These are phyloP conservation scores for Gautieria morchelliformis DNA, from an alignment of 768 basidiomycete genomes.

Conservation along the genomic window DNA sequence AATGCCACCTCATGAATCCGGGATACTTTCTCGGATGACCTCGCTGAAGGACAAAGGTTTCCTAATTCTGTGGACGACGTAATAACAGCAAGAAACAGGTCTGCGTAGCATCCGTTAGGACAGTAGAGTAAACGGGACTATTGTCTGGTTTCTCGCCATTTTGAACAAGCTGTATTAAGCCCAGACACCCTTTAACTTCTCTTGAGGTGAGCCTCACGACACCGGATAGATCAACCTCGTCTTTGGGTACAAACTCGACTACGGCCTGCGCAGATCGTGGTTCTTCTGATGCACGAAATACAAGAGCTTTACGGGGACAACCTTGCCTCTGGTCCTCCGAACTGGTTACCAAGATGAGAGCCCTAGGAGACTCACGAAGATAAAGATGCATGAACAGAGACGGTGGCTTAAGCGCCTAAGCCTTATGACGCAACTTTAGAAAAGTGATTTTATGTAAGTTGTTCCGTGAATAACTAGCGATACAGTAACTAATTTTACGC, in stretches of 20 bases:
- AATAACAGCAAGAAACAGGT: constrained; percentile 79
- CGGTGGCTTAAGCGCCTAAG: background rate
- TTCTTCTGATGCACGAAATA: constrained; percentile 56
- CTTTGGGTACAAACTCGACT: constrained; percentile 74
- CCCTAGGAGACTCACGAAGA: constrained; percentile 55
- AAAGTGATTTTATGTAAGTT: too few species aligned
- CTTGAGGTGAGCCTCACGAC: constrained; percentile 62
- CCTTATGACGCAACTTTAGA: background rate
- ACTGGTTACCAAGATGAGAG: constrained; percentile 64
- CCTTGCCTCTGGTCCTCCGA: constrained; percentile 55
- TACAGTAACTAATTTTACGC: background rate
- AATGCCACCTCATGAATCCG: constrained; percentile 86
- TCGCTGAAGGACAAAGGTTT: constrained; percentile 51
- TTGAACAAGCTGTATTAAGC: constrained; percentile 57
- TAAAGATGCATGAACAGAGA: constrained; percentile 56
- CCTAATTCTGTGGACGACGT: constrained; percentile 70
- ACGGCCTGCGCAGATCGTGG: constrained; percentile 51
- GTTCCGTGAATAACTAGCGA: background rate
- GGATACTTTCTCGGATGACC: constrained; percentile 54
- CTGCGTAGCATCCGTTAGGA: constrained; percentile 28
- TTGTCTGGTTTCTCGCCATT: constrained; percentile 36
- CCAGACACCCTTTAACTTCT: constrained; percentile 74
- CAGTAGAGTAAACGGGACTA: background rate
- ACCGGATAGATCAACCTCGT: constrained; percentile 57
- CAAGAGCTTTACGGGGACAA: constrained; percentile 51